Evolutionary conservation across 106 monocot species (phyloP).

Genomic region (Gastrodia elata): DNA sequence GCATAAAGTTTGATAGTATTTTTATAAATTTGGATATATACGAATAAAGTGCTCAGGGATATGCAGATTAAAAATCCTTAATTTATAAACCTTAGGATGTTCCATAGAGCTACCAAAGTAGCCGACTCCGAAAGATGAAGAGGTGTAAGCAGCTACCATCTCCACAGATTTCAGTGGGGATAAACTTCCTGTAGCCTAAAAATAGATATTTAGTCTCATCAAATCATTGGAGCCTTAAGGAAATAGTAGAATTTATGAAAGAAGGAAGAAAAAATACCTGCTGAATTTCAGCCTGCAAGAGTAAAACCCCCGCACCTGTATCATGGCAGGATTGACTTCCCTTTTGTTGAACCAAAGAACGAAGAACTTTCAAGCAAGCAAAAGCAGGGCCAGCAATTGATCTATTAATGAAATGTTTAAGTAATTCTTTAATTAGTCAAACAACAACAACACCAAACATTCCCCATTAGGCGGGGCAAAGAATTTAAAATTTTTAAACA

Average conservation of each 20-base stretch:
- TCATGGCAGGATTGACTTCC: constrained; percentile 37
- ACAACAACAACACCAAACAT: not conserved
- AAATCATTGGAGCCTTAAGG: not conserved
- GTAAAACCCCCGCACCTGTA: constrained; percentile 68
- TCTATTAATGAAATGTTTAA: constrained; percentile 20
- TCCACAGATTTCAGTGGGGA: constrained; percentile 47
- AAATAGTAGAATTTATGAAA: not conserved
- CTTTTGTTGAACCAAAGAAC: constrained; percentile 29
- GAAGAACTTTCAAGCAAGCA: constrained; percentile 60
- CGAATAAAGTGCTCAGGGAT: no score
- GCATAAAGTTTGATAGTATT: no score
- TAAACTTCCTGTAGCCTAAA: constrained; percentile 24
- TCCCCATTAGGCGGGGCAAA: no score
- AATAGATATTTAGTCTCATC: not conserved
- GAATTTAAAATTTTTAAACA: no score
- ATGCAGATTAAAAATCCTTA: no score
- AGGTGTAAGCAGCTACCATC: constrained; percentile 82
- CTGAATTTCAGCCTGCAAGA: constrained; percentile 67
- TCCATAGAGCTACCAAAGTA: constrained; percentile 73
- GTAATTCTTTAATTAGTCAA: not conserved
- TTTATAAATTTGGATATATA: no score
- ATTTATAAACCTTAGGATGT: constrained; percentile 54
- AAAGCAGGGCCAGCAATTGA: constrained; percentile 65
- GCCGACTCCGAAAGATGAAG: constrained; percentile 75
- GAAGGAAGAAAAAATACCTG: no score